Evolutionary conservation across 805 yeast genomes (phyloP).

Genomic region (Lipomyces orientalis): DNA sequence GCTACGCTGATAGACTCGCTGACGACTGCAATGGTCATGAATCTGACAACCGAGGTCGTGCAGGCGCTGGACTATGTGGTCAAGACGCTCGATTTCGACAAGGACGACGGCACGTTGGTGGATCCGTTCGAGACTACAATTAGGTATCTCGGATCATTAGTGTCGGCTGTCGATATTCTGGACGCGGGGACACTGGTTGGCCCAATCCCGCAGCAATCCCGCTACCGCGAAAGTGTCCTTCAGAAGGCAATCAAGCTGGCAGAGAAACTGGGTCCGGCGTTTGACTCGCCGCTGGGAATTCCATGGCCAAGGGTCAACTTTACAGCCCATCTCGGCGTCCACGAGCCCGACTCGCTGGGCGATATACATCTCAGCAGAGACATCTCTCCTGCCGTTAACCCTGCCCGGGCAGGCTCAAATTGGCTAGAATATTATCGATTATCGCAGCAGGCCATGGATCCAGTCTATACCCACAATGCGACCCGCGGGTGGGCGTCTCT

Average conservation of each 20-base stretch:
- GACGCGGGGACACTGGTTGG: slow-evolving; percentile 42
- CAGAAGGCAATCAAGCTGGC: slow-evolving; percentile 49
- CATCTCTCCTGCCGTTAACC: slow-evolving; percentile 12
- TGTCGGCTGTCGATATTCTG: slow-evolving; percentile 53
- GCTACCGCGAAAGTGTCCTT: slow-evolving; percentile 38
- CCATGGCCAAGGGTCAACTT: slow-evolving; percentile 45
- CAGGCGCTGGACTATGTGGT: slow-evolving; percentile 45
- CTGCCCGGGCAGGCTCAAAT: slow-evolving; percentile 30
- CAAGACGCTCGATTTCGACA: slow-evolving; percentile 46
- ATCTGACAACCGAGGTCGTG: slow-evolving; percentile 44
- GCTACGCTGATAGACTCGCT: slow-evolving; percentile 52
- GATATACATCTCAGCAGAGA: neutral
- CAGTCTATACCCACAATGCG: slow-evolving; percentile 45
- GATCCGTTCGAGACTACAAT: slow-evolving; percentile 51
- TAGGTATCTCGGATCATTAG: slow-evolving; percentile 52
- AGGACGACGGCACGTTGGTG: slow-evolving; percentile 47
- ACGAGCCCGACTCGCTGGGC: slow-evolving; percentile 11
- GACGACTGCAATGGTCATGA: slow-evolving; percentile 52
- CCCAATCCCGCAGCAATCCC: slow-evolving; percentile 27
- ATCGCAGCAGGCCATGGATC: slow-evolving; percentile 50
- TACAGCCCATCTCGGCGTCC: slow-evolving; percentile 15
- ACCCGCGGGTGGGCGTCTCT: slow-evolving; percentile 32
- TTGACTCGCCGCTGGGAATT: slow-evolving; percentile 56
- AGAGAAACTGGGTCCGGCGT: slow-evolving; percentile 51
- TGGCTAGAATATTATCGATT: slow-evolving; percentile 52